These are phyloP conservation scores for Anthracocystis setariae DNA, from an alignment of 1,284 basidiomycete species.

Conservation along the genomic window DNA sequence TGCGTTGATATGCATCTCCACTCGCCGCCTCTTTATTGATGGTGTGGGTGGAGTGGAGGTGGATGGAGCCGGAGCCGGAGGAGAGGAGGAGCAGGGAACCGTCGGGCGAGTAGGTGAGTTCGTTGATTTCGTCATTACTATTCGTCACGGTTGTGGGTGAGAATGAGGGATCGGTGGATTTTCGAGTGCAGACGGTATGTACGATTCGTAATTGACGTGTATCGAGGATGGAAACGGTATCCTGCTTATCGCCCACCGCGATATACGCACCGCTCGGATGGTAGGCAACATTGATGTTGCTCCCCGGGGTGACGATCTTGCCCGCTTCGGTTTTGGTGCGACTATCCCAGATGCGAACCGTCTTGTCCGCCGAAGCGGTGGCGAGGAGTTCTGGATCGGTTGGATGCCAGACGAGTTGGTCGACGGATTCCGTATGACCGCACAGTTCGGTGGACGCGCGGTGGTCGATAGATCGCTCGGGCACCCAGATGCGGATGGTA, in stretches of 20 bases:
- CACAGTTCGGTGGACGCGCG: constrained; percentile 57
- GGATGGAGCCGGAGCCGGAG: constrained; percentile 53
- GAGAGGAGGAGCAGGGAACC: constrained; percentile 56
- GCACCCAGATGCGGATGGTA: constrained; percentile 56
- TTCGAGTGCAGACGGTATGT: constrained; percentile 38
- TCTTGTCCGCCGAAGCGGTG: constrained; percentile 55
- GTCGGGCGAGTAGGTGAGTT: constrained; percentile 55
- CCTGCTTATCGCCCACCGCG: constrained; percentile 59
- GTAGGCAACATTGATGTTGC: constrained; percentile 62
- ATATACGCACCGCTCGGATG: constrained; percentile 55
- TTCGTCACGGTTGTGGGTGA: constrained; percentile 2
- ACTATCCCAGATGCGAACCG: constrained; percentile 61
- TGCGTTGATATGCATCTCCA: too few relatives aligned
- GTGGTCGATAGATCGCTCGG: constrained; percentile 55
- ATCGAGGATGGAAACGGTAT: constrained; percentile 60
- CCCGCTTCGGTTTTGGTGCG: constrained; percentile 11
- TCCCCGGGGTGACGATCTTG: constrained; percentile 31
- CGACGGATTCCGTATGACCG: constrained; percentile 60
- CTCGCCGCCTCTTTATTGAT: too few relatives aligned
- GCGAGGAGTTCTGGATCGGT: constrained; percentile 56
- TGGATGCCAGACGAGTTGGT: constrained; percentile 60
- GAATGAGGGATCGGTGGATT: neutral
- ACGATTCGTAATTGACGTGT: constrained; percentile 18
- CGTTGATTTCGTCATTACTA: constrained; percentile 59
- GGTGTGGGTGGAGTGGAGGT: constrained; percentile 29